Conservation (phyloP, 192 early-diverging fungal genomes). For the Podila clonocystis region DNA sequence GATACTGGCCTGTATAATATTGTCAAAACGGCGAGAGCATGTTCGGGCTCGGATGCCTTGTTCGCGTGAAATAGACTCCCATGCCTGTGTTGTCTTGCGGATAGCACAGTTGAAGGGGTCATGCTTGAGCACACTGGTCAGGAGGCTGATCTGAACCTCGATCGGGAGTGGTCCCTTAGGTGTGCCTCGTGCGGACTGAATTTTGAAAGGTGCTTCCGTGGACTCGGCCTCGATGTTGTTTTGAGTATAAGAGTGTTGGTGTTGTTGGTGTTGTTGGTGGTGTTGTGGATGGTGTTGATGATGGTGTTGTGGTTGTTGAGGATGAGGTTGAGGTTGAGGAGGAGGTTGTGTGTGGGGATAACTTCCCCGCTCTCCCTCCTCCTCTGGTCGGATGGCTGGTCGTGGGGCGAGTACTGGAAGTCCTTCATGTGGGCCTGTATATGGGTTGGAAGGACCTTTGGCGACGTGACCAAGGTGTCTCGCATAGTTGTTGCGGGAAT, state of each 20-base stretch:
- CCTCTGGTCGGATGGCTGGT: constrained; percentile 11
- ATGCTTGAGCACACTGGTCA: constrained; percentile 40
- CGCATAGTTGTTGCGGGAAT: constrained; percentile 3
- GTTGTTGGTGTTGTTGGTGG: too few relatives aligned
- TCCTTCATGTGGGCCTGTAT: constrained; percentile 1
- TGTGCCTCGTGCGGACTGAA: constrained; percentile 40
- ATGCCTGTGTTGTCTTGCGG: constrained; percentile 43
- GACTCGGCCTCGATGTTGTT: constrained; percentile 14
- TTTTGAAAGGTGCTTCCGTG: constrained; percentile 15
- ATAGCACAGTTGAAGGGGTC: constrained; percentile 51
- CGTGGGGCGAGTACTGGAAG: constrained; percentile 14
- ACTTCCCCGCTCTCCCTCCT: constrained; percentile 4
- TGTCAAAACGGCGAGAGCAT: constrained; percentile 46
- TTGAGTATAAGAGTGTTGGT: not conserved
- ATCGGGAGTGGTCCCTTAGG: constrained; percentile 50
- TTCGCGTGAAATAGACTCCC: constrained; percentile 42
- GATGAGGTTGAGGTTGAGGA: constrained; percentile 7
- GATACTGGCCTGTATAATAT: constrained; percentile 49
- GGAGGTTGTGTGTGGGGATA: not conserved
- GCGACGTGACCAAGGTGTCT: not conserved
- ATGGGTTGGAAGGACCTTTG: not conserved
- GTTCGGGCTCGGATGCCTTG: constrained; percentile 44
- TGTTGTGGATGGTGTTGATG: not conserved
- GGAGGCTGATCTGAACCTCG: constrained; percentile 31
- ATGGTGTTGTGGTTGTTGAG: constrained; percentile 10